Percentiles rank a stretch among this genome's conserved stretches.
These are phyloP conservation scores for Aspergillus homomorphus DNA, from an alignment of 495 filamentous ascomycete species.

Conservation along the genomic window DNA sequence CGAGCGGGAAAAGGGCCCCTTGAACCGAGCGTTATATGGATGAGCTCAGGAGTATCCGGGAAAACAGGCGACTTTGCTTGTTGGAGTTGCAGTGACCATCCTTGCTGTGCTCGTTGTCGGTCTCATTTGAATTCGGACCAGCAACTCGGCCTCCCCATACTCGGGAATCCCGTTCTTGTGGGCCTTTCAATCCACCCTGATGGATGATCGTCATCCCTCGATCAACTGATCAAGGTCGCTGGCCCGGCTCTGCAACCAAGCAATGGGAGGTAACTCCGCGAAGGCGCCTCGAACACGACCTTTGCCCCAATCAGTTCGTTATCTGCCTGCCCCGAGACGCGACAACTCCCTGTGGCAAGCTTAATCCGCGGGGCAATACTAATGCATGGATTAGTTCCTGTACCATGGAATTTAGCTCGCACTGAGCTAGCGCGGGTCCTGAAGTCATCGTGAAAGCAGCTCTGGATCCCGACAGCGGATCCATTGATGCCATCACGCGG, in stretches of 20 bases:
- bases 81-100: conserved; percentile 1
- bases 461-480: conserved; percentile 15
- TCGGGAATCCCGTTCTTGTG: conserved; percentile 26
- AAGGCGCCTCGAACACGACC: conserved; percentile 13
- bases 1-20: neutral
- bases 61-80: neutral
- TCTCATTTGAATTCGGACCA: conserved; percentile 13
- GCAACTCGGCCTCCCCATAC: conserved; percentile 26
- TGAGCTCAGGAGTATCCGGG: neutral
- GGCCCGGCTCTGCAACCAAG: conserved; percentile 24
- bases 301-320: conserved; percentile 4
- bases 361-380: conserved; percentile 6
- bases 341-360: conserved; percentile 14
- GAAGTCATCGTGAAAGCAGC: conserved; percentile 33
- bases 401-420: conserved; percentile 26
- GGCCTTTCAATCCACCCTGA: conserved; percentile 22
- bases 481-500: conserved; percentile 33
- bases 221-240: conserved; percentile 22
- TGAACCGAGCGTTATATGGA: neutral
- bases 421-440: conserved; percentile 25
- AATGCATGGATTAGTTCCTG: conserved; percentile 13
- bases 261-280: conserved; percentile 15
- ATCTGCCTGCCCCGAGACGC: conserved; percentile 7
- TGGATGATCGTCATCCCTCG: conserved; percentile 25
- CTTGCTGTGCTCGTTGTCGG: neutral